Evolutionary conservation across 2,329 filamentous ascomycete species (phyloP).

Genomic region (Apiospora saccharicola): DNA sequence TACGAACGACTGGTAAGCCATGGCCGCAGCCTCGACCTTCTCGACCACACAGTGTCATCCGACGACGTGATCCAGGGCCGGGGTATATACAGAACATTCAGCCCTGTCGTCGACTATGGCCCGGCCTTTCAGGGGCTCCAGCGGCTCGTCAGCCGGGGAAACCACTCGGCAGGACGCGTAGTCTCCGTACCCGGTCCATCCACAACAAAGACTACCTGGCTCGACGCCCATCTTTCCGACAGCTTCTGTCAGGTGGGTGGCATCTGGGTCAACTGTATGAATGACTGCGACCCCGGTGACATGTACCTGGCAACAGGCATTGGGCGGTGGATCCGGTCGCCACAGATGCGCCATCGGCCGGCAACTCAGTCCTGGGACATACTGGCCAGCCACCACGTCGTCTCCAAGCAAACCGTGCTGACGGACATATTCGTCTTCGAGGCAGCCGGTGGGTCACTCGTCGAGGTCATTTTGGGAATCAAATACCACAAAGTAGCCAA

Average conservation of each 20-base stretch:
- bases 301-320: constrained; percentile 43
- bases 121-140: constrained; percentile 37
- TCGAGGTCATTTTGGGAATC: constrained; percentile 47
- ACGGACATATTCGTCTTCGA: constrained; percentile 48
- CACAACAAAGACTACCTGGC: too few species aligned
- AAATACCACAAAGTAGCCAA: too few species aligned
- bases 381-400: constrained; percentile 33
- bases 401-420: constrained; percentile 36
- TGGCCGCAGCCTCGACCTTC: constrained; percentile 35
- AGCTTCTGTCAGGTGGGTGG: constrained; percentile 47
- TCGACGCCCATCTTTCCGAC: constrained; percentile 41
- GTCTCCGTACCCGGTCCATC: constrained; percentile 32
- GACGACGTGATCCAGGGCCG: constrained; percentile 45
- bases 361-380: too few species aligned
- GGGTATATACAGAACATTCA: constrained; percentile 48
- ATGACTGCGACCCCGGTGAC: too few species aligned
- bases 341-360: constrained; percentile 36
- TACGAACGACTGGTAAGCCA: constrained; percentile 43
- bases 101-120: constrained; percentile 45
- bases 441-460: constrained; percentile 36
- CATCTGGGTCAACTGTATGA: constrained; percentile 49
- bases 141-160: constrained; percentile 38
- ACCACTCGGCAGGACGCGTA: constrained; percentile 42
- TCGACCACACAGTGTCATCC: constrained; percentile 38
- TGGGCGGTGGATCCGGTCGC: constrained; percentile 45